Conservation (phyloP, 345 rosid species). For the Lagerstroemia speciosa region DNA sequence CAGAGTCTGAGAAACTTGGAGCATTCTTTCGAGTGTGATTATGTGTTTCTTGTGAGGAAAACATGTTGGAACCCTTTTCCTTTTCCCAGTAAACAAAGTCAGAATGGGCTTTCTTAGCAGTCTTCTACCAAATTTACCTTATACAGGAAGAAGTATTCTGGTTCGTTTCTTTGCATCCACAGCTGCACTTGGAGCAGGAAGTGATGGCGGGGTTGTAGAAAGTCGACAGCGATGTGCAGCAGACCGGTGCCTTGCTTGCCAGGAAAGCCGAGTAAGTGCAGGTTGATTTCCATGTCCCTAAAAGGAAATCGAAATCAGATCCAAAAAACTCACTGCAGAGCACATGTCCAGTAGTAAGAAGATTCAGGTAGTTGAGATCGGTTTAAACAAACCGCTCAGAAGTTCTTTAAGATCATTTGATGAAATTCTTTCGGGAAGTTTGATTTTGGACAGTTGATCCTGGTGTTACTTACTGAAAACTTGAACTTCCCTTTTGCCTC, state of each 20-base stretch:
- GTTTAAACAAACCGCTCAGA: too few species aligned
- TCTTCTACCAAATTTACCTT: conserved; percentile 20
- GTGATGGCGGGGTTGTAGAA: conserved; percentile 46
- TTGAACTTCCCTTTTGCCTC: conserved; percentile 44
- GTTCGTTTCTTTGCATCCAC: conserved; percentile 49
- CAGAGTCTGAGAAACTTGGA: neutral
- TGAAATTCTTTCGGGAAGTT: too few species aligned
- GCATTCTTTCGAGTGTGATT: neutral
- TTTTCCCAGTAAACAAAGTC: neutral
- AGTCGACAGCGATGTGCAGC: conserved; percentile 58
- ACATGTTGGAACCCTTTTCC: too few species aligned
- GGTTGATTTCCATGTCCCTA: conserved; percentile 62
- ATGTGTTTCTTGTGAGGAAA: neutral
- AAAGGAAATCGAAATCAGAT: neutral
- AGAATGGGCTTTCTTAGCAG: neutral
- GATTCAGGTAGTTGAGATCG: neutral
- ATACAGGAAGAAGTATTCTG: conserved; percentile 25
- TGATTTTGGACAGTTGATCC: neutral
- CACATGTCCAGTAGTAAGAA: neutral
- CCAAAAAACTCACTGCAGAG: neutral
- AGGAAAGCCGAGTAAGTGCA: conserved; percentile 48
- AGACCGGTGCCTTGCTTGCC: conserved; percentile 35
- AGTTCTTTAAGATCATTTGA: too few species aligned
- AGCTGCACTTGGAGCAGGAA: conserved; percentile 44
- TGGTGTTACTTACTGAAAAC: conserved; percentile 32